Base-by-base conservation (phyloP, 225 moss, liverwort and hornwort species). In the Marchantia polymorpha region DNA sequence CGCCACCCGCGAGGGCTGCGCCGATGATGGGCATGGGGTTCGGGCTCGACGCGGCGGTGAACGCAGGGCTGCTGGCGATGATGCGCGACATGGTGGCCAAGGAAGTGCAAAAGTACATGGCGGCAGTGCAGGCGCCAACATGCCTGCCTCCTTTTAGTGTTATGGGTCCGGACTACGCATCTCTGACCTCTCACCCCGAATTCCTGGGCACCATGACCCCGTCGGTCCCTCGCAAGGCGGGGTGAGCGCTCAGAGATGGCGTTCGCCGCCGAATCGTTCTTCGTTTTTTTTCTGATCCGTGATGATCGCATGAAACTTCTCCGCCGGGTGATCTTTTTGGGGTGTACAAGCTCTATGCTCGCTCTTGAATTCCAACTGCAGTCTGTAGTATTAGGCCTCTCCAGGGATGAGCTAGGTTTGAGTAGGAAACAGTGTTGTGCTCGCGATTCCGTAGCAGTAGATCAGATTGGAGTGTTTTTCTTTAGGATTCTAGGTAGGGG, bases 41-140 rank as follows among this genome's bases (percentile, higher is more conserved):
- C 54, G 96, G 94, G 25, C 87, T 94, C 52, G 94, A 96, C 58
- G 89, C 94, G 55, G 96, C 91, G 60, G 91, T 96, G 66, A 92
- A 90, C 85, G 91, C 94, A 69, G 92, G 94, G 25, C 58, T 92
- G 79, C 66, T 96, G 74, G 87, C 91, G 70, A 85, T 92, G 83
- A 96, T 96, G 96, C 88, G 88, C 50, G 96, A 96, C 6, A 92
- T 96, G 96, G 96, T 96, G 55, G 91, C 90, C 46, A 94, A 91
- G 74, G 96, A 96, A 83, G 95, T 96, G 47, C 92, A 90, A 70
- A 96, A 89, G 74, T 96, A 96, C 22, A 92, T 94, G 91, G 88
- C 90, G 12, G 89, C 89, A 3, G 91, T 89, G 83, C 92, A 90
- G 46, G 85, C 84, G 26, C 83, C 92, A 17, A 82, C 88, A 12